Evolutionary conservation across 2,329 filamentous ascomycete species (phyloP).

Genomic region (Verticillium klebahnii): DNA sequence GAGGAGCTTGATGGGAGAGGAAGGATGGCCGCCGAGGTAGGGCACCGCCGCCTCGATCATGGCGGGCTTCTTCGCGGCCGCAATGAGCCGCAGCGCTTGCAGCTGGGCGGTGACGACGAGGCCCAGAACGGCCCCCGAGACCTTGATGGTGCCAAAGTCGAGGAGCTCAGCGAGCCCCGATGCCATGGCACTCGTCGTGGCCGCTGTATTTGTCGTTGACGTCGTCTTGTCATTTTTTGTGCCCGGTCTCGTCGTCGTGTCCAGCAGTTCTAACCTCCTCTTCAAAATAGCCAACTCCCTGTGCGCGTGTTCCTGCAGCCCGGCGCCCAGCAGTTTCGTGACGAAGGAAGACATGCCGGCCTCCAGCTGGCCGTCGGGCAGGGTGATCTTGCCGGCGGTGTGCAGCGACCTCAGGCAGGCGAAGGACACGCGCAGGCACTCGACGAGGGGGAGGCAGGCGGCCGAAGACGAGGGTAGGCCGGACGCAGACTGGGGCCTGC

Average conservation of each 20-base stretch:
- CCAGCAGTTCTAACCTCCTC: constrained; percentile 46
- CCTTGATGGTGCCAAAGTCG: constrained; percentile 47
- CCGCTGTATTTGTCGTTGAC: neutral
- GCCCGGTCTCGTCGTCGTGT: neutral
- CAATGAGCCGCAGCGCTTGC: constrained; percentile 60
- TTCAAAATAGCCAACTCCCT: constrained; percentile 67
- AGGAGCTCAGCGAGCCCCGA: constrained; percentile 55
- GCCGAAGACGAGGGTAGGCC: constrained; percentile 28
- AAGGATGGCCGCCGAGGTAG: constrained; percentile 45
- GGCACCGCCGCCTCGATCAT: constrained; percentile 54
- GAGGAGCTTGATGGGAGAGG: constrained; percentile 57
- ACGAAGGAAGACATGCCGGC: constrained; percentile 67
- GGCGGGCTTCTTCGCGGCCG: constrained; percentile 53
- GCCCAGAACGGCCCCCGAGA: constrained; percentile 38
- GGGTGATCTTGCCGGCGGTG: constrained; percentile 43
- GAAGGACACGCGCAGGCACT: constrained; percentile 67
- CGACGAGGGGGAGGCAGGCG: constrained; percentile 53
- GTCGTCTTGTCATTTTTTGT: constrained; percentile 1
- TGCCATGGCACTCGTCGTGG: constrained; percentile 17
- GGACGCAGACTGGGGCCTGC: constrained; percentile 2
- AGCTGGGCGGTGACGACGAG: constrained; percentile 62
- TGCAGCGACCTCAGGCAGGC: constrained; percentile 57
- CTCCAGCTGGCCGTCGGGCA: constrained; percentile 66
- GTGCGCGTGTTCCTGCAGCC: constrained; percentile 61
- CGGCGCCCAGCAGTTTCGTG: constrained; percentile 59